Conservation (phyloP, 2,329 filamentous ascomycete species). For the Fusarium sp. region DNA sequence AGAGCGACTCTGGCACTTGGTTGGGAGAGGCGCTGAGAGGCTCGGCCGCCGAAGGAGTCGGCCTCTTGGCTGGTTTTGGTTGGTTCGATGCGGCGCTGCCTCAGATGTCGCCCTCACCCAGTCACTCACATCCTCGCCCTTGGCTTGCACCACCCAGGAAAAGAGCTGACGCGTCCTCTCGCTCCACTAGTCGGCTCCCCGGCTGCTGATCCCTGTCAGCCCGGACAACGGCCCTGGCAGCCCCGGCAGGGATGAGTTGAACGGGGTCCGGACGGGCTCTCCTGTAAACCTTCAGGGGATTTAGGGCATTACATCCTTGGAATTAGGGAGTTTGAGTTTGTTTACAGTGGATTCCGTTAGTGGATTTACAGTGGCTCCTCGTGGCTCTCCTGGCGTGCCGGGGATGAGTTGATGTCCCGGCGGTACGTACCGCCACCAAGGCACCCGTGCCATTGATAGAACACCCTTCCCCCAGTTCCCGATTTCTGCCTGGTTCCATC, state of each 20-base stretch:
- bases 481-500: slow-evolving; percentile 39
- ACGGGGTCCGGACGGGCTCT: background rate
- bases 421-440: slow-evolving; percentile 41
- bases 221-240: slow-evolving; percentile 40
- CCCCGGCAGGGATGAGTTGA: background rate
- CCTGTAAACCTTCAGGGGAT: slow-evolving; percentile 18
- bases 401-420: slow-evolving; percentile 28
- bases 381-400: slow-evolving; percentile 13
- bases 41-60: slow-evolving; percentile 19
- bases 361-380: slow-evolving; percentile 34
- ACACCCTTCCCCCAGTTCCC: slow-evolving; percentile 46
- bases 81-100: slow-evolving; percentile 32
- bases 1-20: slow-evolving; percentile 6
- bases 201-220: slow-evolving; percentile 42
- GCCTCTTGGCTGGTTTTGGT: slow-evolving; percentile 18
- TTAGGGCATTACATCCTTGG: slow-evolving; percentile 2
- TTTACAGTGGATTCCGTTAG: slow-evolving; percentile 37
- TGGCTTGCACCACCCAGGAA: slow-evolving; percentile 44
- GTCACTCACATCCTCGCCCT: slow-evolving; percentile 25
- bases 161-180: slow-evolving; percentile 48
- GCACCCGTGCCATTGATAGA: slow-evolving; percentile 52
- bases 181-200: slow-evolving; percentile 40
- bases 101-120: slow-evolving; percentile 37
- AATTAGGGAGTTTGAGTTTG: slow-evolving; percentile 34
- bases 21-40: slow-evolving; percentile 17